Evolutionary conservation across 352 stramenopile species (phyloP).

Genomic region (Phytophthora ohioensis): DNA sequence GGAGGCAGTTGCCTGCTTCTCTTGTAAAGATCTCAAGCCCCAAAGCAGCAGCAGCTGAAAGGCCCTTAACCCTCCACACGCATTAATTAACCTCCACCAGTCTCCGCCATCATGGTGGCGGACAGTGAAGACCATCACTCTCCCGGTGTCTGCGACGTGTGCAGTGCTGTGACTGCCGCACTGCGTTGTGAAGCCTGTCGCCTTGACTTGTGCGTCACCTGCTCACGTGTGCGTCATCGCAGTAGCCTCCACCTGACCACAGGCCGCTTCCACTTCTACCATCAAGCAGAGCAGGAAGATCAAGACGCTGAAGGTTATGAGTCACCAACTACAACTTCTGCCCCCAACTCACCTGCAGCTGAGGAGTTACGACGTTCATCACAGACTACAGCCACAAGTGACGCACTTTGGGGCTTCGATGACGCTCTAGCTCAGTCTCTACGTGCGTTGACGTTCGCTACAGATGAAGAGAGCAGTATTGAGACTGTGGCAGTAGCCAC

Average conservation of each 20-base stretch:
- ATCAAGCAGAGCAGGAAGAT: conserved; percentile 1
- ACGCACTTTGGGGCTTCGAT: conserved; percentile 45
- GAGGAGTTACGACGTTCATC: conserved; percentile 21
- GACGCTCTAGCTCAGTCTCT: conserved; percentile 58
- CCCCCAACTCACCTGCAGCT: conserved; percentile 34
- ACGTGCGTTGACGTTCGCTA: conserved; percentile 51
- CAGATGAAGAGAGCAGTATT: conserved; percentile 16
- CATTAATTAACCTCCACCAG: background rate
- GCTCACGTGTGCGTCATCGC: conserved; percentile 48
- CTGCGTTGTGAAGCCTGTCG: conserved; percentile 58
- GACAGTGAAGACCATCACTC: conserved; percentile 23
- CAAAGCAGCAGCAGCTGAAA: conserved; percentile 3
- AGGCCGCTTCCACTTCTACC: conserved; percentile 41
- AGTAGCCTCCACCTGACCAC: conserved; percentile 58
- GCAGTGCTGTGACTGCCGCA: conserved; percentile 28
- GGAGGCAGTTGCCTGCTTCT: conserved; percentile 28
- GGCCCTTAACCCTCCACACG: background rate
- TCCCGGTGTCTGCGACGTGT: conserved; percentile 57
- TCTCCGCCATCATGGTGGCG: conserved; percentile 16
- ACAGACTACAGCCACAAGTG: conserved; percentile 10
- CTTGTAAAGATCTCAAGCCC: conserved; percentile 30
- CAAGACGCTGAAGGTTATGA: conserved; percentile 23
- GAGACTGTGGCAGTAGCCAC: background rate
- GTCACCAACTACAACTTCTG: conserved; percentile 41
- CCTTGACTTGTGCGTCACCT: conserved; percentile 55